phyloP scores from a whole-genome alignment of 192 early-diverging fungal species.

The Linnemannia hyalina region DNA sequence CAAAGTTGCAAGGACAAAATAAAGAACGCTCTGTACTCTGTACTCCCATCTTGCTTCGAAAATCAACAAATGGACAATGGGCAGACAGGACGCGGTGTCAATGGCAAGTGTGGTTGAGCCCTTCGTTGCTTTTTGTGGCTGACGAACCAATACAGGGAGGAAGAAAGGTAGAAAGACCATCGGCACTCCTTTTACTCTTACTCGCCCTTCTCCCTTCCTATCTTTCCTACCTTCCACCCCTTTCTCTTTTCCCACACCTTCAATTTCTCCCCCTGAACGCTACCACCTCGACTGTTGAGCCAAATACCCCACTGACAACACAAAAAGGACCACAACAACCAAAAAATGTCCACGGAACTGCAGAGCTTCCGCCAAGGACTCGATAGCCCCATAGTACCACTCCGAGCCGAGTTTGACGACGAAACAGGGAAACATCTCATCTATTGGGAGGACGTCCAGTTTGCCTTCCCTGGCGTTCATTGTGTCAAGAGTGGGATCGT shows the following conservation, averaged over 20 bases:
- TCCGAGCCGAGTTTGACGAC: not conserved
- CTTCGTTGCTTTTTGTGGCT: not conserved
- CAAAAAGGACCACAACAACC: too few relatives aligned
- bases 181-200: not conserved
- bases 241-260: too few relatives aligned
- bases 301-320: too few relatives aligned
- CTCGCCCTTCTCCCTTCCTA: too few relatives aligned
- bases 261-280: not conserved
- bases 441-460: constrained; percentile 16
- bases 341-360: not conserved
- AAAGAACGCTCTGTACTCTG: not conserved
- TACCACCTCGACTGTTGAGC: not conserved
- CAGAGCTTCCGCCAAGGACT: not conserved
- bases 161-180: not conserved
- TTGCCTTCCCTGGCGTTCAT: constrained; percentile 11
- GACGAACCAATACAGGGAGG: not conserved
- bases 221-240: too few relatives aligned
- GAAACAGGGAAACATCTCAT: constrained; percentile 1
- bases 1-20: too few relatives aligned
- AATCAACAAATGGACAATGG: too few relatives aligned
- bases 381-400: not conserved
- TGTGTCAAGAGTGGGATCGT: not conserved
- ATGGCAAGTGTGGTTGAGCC: too few relatives aligned
- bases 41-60: not conserved
- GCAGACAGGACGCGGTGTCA: too few relatives aligned